Conservation (phyloP, 345 rosid genomes). For the Acer saccharum region DNA sequence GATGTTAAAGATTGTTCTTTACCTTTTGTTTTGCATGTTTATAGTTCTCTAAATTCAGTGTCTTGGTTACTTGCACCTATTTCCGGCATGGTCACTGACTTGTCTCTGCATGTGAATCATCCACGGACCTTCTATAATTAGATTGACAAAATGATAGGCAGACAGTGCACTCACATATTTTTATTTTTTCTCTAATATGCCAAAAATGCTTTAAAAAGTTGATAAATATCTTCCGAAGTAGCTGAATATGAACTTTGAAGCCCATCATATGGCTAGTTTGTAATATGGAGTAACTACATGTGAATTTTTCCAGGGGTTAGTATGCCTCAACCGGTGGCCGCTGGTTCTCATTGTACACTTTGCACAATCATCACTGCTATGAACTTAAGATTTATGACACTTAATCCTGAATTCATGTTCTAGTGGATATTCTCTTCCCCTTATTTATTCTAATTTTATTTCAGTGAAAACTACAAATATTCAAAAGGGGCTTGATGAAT, state of each 20-base stretch:
- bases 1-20: background rate
- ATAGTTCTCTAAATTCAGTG: background rate
- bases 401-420: background rate
- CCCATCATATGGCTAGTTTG: background rate
- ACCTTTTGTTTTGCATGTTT: background rate
- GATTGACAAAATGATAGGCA: background rate
- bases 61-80: background rate
- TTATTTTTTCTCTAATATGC: background rate
- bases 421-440: background rate
- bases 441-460: background rate
- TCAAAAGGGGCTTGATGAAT: background rate
- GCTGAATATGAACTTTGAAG: background rate
- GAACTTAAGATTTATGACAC: background rate
- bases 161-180: background rate
- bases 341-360: background rate
- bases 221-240: background rate
- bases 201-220: background rate
- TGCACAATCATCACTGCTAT: background rate
- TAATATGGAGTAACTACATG: background rate
- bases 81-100: background rate
- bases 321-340: background rate
- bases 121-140: background rate
- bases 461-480: background rate
- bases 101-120: background rate
- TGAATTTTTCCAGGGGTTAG: background rate